A percentile compares a stretch with the other conserved stretches of the same genome.
Evolutionary conservation across 805 yeast genomes (phyloP).

Genomic region (Priceomyces castillae): DNA sequence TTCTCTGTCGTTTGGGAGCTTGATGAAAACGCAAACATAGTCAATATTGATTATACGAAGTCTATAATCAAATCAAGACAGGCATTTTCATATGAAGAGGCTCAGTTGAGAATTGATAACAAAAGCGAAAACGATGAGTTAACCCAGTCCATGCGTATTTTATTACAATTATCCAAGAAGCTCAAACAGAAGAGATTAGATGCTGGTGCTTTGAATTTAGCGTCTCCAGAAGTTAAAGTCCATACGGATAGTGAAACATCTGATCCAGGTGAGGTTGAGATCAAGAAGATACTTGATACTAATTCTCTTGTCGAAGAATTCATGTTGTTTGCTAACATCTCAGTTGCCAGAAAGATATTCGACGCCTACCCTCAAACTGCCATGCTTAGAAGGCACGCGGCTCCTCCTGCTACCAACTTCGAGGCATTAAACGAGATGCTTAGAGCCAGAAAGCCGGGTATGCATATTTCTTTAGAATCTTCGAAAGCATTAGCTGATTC

Average conservation of each 20-base stretch:
- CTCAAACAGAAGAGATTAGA: constrained; percentile 82
- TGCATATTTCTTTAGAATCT: constrained; percentile 75
- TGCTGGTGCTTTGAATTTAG: constrained; percentile 94
- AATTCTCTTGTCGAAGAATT: constrained; percentile 97
- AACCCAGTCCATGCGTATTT: constrained; percentile 83
- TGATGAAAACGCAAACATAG: constrained; percentile 80
- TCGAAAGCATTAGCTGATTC: constrained; percentile 93
- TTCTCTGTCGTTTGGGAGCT: constrained; percentile 96
- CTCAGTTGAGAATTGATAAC: constrained; percentile 90
- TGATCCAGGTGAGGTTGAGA: constrained; percentile 93
- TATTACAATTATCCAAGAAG: constrained; percentile 75
- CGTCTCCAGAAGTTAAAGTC: constrained; percentile 97
- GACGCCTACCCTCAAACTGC: constrained; percentile 97
- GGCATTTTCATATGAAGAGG: constrained; percentile 92
- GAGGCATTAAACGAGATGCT: constrained; percentile 88
- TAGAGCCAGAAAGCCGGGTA: constrained; percentile 65
- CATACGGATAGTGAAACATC: constrained; percentile 96
- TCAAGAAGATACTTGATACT: constrained; percentile 83
- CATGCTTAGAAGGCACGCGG: constrained; percentile 94
- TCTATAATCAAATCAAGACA: constrained; percentile 88
- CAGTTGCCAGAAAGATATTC: constrained; percentile 90
- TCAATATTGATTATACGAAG: constrained; percentile 74
- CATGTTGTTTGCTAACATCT: constrained; percentile 94
- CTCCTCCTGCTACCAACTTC: constrained; percentile 95
- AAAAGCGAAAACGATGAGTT: constrained; percentile 70